phyloP scores from a whole-genome alignment of 1,284 basidiomycete genomes.

The Inonotus hispidus region DNA sequence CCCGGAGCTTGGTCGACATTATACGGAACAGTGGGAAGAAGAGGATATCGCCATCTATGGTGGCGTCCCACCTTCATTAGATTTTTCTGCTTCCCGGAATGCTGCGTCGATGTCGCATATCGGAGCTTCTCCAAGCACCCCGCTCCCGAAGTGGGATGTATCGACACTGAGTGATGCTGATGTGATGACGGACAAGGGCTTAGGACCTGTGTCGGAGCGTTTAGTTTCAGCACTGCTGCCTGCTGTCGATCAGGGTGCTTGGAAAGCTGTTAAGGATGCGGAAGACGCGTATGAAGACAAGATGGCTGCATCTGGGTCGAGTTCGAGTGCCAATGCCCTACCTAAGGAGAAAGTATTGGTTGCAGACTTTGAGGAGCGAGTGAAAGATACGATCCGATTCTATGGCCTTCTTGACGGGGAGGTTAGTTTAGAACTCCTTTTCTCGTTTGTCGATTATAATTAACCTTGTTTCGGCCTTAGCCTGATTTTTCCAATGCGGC shows the following conservation, averaged over 20 bases:
- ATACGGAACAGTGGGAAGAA: conserved; percentile 88
- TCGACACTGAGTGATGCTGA: conserved; percentile 63
- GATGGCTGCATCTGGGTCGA: conserved; percentile 39
- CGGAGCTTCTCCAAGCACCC: conserved; percentile 33
- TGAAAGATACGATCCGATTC: conserved; percentile 66
- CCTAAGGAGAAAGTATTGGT: conserved; percentile 68
- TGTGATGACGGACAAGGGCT: conserved; percentile 60
- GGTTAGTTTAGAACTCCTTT: conserved; percentile 34
- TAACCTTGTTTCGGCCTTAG: conserved; percentile 33
- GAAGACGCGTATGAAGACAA: conserved; percentile 76
- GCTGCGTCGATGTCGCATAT: conserved; percentile 26
- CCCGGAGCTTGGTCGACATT: conserved; percentile 85
- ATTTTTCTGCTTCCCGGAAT: conserved; percentile 29
- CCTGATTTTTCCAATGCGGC: conserved; percentile 74
- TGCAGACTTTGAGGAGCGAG: conserved; percentile 61
- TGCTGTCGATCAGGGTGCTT: conserved; percentile 53
- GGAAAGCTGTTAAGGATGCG: conserved; percentile 72
- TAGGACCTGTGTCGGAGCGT: conserved; percentile 76
- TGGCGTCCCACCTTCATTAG: conserved; percentile 37
- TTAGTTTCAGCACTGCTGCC: conserved; percentile 75
- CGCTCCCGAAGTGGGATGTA: conserved; percentile 63
- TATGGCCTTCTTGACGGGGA: conserved; percentile 57
- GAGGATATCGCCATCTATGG: conserved; percentile 65
- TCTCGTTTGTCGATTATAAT: neutral
- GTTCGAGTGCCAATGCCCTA: conserved; percentile 65